Evolutionary conservation across 2,329 filamentous ascomycete species (phyloP).

Genomic region (Verruconis gallopava): DNA sequence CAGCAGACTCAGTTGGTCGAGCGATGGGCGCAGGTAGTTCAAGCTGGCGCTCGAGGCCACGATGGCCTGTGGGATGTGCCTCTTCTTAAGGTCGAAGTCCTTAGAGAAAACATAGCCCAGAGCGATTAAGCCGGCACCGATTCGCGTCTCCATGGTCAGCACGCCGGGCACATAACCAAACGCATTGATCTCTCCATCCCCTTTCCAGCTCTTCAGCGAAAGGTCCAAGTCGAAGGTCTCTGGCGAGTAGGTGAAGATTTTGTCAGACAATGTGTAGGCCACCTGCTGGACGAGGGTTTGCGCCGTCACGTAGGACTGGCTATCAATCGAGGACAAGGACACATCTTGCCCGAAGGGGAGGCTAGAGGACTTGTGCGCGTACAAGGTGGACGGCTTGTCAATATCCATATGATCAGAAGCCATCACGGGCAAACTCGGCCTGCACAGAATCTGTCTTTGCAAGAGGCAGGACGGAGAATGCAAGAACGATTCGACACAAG

Average conservation of each 20-base stretch:
- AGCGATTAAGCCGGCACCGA: slow-evolving; percentile 80
- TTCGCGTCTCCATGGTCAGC: slow-evolving; percentile 70
- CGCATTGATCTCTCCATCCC: slow-evolving; percentile 58
- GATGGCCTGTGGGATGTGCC: slow-evolving; percentile 81
- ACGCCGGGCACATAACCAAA: slow-evolving; percentile 70
- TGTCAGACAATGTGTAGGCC: slow-evolving; percentile 88
- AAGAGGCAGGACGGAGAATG: too few relatives aligned
- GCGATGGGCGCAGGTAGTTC: slow-evolving; percentile 62
- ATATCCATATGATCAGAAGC: slow-evolving; percentile 6
- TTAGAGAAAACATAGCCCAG: slow-evolving; percentile 96
- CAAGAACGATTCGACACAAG: too few relatives aligned
- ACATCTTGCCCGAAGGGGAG: slow-evolving; percentile 38
- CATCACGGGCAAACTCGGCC: too few relatives aligned
- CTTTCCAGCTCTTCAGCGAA: slow-evolving; percentile 67
- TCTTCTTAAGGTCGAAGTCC: slow-evolving; percentile 86
- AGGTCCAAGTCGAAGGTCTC: slow-evolving; percentile 84
- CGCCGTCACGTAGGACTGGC: slow-evolving; percentile 78
- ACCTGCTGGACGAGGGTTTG: slow-evolving; percentile 94
- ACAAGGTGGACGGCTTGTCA: slow-evolving; percentile 18
- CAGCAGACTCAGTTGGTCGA: slow-evolving; percentile 84
- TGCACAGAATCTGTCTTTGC: too few relatives aligned
- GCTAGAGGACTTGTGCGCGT: slow-evolving; percentile 32
- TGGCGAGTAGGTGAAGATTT: slow-evolving; percentile 93
- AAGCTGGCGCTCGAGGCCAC: slow-evolving; percentile 76
- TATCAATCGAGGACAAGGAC: neutral